These are phyloP conservation scores for Colletotrichum filicis DNA, from an alignment of 2,329 filamentous ascomycete genomes.

Conservation along the genomic window DNA sequence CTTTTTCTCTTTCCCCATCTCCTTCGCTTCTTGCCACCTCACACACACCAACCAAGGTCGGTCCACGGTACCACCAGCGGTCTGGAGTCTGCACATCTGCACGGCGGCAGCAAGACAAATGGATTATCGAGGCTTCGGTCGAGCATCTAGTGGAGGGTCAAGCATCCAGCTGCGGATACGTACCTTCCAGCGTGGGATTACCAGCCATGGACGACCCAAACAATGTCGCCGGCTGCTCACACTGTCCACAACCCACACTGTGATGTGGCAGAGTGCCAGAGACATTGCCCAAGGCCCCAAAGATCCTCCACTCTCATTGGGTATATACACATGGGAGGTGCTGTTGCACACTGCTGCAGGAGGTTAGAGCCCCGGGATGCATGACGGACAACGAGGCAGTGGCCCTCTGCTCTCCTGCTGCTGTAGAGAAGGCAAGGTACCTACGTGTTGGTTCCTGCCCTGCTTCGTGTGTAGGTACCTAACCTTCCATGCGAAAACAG, in stretches of 20 bases:
- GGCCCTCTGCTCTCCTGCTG: background rate
- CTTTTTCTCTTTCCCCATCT: background rate
- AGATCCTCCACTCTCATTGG: constrained; percentile 1
- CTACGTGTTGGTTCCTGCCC: background rate
- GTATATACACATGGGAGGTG: constrained; percentile 10
- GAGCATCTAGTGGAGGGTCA: background rate
- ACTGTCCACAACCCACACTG: background rate
- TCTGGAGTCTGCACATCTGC: background rate
- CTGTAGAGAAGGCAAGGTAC: background rate
- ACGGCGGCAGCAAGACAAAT: background rate
- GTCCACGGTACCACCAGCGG: too few species aligned
- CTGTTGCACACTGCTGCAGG: constrained; percentile 19
- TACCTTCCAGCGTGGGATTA: constrained; percentile 2
- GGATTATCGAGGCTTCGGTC: background rate
- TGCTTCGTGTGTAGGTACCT: too few species aligned
- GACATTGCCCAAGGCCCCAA: background rate
- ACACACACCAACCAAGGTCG: background rate
- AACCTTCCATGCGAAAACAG: too few species aligned
- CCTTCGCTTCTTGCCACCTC: background rate
- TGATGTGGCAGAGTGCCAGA: background rate
- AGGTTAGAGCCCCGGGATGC: constrained; percentile 32
- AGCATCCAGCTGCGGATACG: background rate
- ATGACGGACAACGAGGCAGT: constrained; percentile 33
- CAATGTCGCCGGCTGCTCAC: background rate
- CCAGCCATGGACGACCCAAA: constrained; percentile 1